phyloP scores from a whole-genome alignment of 495 filamentous ascomycete species.

The Penicillium mononematosum region DNA sequence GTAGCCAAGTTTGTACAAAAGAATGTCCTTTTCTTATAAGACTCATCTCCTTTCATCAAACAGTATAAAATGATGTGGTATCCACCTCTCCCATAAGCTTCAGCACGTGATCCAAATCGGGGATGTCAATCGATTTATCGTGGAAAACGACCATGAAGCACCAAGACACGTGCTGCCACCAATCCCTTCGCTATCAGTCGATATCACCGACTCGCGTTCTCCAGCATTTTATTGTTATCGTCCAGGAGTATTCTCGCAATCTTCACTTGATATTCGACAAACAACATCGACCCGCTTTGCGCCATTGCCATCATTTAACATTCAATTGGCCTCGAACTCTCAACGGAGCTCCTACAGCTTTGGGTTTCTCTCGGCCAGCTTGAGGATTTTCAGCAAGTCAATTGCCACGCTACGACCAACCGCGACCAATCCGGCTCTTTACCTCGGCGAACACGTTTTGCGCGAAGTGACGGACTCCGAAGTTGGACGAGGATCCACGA shows the following conservation, averaged over 20 bases:
- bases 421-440: background rate
- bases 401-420: background rate
- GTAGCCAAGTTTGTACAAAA: background rate
- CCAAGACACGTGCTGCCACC: background rate
- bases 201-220: background rate
- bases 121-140: constrained; percentile 8
- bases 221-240: background rate
- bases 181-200: constrained; percentile 1
- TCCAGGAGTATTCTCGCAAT: background rate
- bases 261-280: background rate
- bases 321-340: background rate
- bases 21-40: background rate
- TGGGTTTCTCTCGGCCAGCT: background rate
- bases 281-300: background rate
- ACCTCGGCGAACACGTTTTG: constrained; percentile 5
- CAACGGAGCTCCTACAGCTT: background rate
- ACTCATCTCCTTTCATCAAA: background rate
- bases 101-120: constrained; percentile 12
- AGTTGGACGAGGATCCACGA: background rate
- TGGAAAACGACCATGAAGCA: constrained; percentile 9
- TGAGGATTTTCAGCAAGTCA: background rate
- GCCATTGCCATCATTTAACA: background rate
- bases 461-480: background rate
- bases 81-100: constrained; percentile 1
- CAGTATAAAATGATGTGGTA: background rate